Base-by-base conservation (phyloP, 257 asterid species). In the Solanum appendiculatum region DNA sequence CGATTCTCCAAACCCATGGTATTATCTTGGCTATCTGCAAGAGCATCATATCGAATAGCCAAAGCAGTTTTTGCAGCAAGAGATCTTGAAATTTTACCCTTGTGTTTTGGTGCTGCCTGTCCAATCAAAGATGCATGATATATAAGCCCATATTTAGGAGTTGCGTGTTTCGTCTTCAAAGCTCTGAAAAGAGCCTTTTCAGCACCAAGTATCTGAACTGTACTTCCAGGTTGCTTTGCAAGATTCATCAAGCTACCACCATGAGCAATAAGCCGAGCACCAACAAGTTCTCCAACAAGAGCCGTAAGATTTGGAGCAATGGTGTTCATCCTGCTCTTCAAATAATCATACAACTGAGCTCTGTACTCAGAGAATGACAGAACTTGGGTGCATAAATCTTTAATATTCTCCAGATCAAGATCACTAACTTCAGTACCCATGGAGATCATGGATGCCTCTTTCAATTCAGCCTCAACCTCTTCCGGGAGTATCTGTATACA, bases 391-490 rank as follows among this genome's bases (percentile, higher is more conserved):
- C 99, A 96, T 44, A 96, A 88, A 86, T 95, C 98, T 88, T 94
- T 96, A 68, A 96, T 95, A 87, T 96, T 96, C 86, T 92, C 94
- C 90, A 95, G 89, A 92, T 96, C 98, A 73, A 95, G 93, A 44
- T 96, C 98, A 85, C 96, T 95, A 58, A 96, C 94, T 93, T 96
- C 99, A 85, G 99, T 96, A 82, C 98, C 99, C 99, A 96, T 96
- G 88, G 99, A 96, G 88, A 96, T 96, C 91, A 91, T 85, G 2
- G 99, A 89, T 66, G 98, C 97, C 89, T 94, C 98, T 88, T 95
- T 96, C 60, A 96, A 89, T 92, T 94, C 99, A n/a, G 92, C 56
- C 89, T 96, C 98, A 15, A 93, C 91, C 91, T 96, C 99, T 74
- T 95, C 99, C 2, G 95, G 84, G 2, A 96, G 98, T 60, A 95